A percentile compares a stretch with the other conserved stretches of the same genome.
Conservation (phyloP, 176 grass and related monocot species). For the Raddia distichophylla region DNA sequence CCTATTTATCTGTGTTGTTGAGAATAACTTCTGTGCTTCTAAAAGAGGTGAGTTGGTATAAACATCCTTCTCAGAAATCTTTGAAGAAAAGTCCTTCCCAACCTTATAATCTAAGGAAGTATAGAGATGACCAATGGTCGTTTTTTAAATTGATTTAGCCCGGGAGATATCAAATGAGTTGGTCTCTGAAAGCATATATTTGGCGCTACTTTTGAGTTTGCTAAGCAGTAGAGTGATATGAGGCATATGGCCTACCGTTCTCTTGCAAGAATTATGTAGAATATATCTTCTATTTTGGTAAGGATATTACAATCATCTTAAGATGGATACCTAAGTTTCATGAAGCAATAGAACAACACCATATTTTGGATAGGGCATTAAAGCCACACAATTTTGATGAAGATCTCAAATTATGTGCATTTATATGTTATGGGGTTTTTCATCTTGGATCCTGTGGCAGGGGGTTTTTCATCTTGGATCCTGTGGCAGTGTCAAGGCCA, state of each 20-base stretch:
- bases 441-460: too few relatives aligned
- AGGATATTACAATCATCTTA: not conserved
- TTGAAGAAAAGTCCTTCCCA: not conserved
- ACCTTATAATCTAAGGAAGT: slow-evolving; percentile 1
- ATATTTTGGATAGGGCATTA: slow-evolving; percentile 16
- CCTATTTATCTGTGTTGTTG: slow-evolving; percentile 73
- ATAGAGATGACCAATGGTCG: not conserved
- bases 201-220: not conserved
- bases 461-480: too few relatives aligned
- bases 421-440: not conserved
- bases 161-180: slow-evolving; percentile 2
- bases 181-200: not conserved
- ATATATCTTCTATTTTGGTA: not conserved
- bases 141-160: not conserved
- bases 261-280: not conserved
- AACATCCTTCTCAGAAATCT: slow-evolving; percentile 20
- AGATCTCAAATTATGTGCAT: not conserved
- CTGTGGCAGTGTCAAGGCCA: too few relatives aligned
- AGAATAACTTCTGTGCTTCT: slow-evolving; percentile 95
- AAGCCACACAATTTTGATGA: not conserved
- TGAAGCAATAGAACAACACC: not conserved
- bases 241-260: not conserved
- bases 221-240: slow-evolving; percentile 4
- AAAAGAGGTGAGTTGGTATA: slow-evolving; percentile 73
- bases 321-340: not conserved